phyloP scores from a whole-genome alignment of 768 basidiomycete species.

The Lactifluus pinguis region DNA sequence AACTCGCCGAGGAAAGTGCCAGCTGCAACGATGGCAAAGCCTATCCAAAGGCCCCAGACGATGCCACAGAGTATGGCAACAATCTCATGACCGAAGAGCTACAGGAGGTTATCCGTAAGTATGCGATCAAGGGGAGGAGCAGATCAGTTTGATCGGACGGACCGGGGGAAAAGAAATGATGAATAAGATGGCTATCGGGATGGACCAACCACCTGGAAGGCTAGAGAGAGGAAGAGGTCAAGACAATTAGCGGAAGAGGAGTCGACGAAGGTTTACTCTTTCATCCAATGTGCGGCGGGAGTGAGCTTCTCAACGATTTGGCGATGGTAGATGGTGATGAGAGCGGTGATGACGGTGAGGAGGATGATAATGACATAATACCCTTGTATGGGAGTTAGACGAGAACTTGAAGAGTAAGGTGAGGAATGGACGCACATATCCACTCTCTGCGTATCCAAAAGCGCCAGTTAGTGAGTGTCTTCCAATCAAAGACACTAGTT shows the following conservation, averaged over 20 bases:
- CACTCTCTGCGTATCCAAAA: slow-evolving; percentile 30
- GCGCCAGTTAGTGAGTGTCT: slow-evolving; percentile 23
- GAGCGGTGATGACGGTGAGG: slow-evolving; percentile 28
- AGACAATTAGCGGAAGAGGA: neutral
- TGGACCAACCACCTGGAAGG: slow-evolving; percentile 53
- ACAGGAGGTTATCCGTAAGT: slow-evolving; percentile 2
- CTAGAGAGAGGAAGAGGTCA: slow-evolving; percentile 25
- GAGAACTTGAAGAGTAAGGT: neutral
- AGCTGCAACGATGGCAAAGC: slow-evolving; percentile 78
- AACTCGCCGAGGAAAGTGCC: slow-evolving; percentile 82
- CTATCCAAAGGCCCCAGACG: slow-evolving; percentile 83
- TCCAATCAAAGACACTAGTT: slow-evolving; percentile 25
- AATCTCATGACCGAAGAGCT: slow-evolving; percentile 91
- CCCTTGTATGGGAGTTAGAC: slow-evolving; percentile 19
- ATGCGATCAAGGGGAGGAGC: neutral
- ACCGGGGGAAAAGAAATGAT: slow-evolving; percentile 83
- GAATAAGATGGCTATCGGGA: slow-evolving; percentile 75
- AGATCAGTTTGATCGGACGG: slow-evolving; percentile 17
- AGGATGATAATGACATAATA: slow-evolving; percentile 26
- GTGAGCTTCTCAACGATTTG: slow-evolving; percentile 61
- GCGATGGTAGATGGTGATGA: slow-evolving; percentile 38
- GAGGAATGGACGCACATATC: slow-evolving; percentile 24
- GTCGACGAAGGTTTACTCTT: slow-evolving; percentile 35
- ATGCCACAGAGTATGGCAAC: slow-evolving; percentile 81
- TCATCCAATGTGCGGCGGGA: slow-evolving; percentile 57